Conservation (phyloP, 257 asterid genomes). For the Perilla frutescens region DNA sequence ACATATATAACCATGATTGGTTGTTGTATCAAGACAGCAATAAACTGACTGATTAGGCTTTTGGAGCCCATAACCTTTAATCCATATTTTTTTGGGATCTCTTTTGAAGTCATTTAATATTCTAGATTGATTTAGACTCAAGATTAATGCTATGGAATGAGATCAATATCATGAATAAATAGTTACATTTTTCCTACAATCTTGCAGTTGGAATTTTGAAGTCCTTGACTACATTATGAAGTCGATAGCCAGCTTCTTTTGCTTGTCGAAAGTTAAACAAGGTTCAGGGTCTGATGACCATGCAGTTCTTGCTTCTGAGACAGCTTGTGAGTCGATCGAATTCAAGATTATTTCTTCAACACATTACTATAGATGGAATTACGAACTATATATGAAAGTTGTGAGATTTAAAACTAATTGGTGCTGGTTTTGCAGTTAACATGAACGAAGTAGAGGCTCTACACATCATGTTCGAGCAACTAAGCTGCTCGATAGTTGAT, state of each 20-base stretch:
- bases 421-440: slow-evolving; percentile 59
- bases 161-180: neutral
- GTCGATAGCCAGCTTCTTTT: slow-evolving; percentile 54
- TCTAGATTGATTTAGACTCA: neutral
- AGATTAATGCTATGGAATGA: neutral
- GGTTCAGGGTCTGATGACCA: slow-evolving; percentile 48
- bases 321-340: slow-evolving; percentile 65
- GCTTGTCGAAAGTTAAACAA: slow-evolving; percentile 46
- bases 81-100: neutral
- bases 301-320: slow-evolving; percentile 67
- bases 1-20: neutral
- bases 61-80: neutral
- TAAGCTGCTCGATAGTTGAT: slow-evolving; percentile 67
- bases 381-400: neutral
- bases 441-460: slow-evolving; percentile 92
- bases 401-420: slow-evolving; percentile 19
- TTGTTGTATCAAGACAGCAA: neutral
- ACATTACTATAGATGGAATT: neutral
- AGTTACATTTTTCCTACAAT: neutral
- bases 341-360: neutral
- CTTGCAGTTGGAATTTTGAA: slow-evolving; percentile 37
- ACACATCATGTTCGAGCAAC: slow-evolving; percentile 55
- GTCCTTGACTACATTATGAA: slow-evolving; percentile 39
- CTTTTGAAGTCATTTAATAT: neutral
- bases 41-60: neutral